Conservation (phyloP, 345 rosid genomes). For the Populus euphratica region DNA sequence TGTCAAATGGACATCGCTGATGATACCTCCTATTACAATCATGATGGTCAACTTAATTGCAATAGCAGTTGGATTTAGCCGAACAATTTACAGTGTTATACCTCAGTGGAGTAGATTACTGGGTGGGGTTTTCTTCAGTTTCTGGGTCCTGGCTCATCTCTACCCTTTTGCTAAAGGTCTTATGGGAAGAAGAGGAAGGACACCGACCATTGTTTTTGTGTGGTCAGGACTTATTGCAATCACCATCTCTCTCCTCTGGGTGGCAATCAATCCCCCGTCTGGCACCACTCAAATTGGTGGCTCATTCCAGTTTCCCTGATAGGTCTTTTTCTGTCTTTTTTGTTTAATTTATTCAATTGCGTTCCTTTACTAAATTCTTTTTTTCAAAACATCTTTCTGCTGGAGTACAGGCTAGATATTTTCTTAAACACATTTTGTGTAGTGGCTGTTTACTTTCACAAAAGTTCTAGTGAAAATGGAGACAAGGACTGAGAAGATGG, state of each 20-base stretch:
- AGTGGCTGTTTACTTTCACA: not conserved
- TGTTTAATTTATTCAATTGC: conserved; percentile 7
- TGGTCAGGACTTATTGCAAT: conserved; percentile 97
- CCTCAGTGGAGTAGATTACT: conserved; percentile 85
- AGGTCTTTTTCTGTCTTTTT: conserved; percentile 20
- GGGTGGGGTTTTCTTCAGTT: conserved; percentile 97
- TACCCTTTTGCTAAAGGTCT: conserved; percentile 96
- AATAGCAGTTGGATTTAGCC: conserved; percentile 87
- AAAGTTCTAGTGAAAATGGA: not conserved
- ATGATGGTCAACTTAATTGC: conserved; percentile 90
- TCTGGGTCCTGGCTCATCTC: conserved; percentile 99
- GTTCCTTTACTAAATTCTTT: conserved; percentile 27
- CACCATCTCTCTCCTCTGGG: conserved; percentile 96
- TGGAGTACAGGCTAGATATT: conserved; percentile 18
- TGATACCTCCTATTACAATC: conserved; percentile 90
- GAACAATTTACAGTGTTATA: conserved; percentile 76
- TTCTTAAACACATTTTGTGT: conserved; percentile 5
- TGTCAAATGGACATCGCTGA: conserved; percentile 81
- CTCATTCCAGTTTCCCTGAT: conserved; percentile 83
- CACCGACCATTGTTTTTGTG: conserved; percentile 92
- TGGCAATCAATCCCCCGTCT: conserved; percentile 86
- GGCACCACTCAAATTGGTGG: conserved; percentile 75
- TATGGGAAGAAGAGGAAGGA: conserved; percentile 96
- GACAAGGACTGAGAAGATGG: not conserved
- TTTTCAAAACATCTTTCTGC: conserved; percentile 4